Evolutionary conservation across 2,329 filamentous ascomycete species (phyloP).

Genomic region (Neocucurbitaria cava): DNA sequence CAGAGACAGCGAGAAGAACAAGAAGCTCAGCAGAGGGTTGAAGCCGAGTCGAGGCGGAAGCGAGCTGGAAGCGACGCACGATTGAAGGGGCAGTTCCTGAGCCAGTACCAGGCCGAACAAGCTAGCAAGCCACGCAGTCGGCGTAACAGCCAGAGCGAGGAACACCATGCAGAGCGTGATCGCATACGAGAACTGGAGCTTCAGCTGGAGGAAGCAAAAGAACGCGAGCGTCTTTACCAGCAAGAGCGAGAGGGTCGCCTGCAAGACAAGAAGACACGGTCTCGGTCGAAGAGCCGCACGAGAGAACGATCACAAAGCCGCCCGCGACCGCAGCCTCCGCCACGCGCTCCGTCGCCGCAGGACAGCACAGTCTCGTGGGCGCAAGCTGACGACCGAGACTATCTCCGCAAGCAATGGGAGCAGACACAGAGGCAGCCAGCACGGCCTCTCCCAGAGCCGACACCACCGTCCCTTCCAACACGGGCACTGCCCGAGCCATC

Average conservation of each 20-base stretch:
- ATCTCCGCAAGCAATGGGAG: conserved; percentile 66
- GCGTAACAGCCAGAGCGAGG: conserved; percentile 49
- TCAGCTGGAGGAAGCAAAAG: conserved; percentile 71
- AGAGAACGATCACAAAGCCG: conserved; percentile 46
- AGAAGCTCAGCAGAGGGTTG: conserved; percentile 71
- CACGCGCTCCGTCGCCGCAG: conserved; percentile 51
- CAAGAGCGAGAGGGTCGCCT: conserved; percentile 63
- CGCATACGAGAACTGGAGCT: conserved; percentile 82
- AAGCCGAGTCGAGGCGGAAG: conserved; percentile 69
- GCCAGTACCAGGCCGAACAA: conserved; percentile 82
- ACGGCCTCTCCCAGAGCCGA: conserved; percentile 44
- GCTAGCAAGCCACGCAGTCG: conserved; percentile 45
- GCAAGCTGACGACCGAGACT: conserved; percentile 68
- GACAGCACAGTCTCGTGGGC: conserved; percentile 70
- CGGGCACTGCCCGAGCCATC: conserved; percentile 59
- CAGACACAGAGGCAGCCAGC: conserved; percentile 44
- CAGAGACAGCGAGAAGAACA: conserved; percentile 74
- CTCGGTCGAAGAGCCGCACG: conserved; percentile 45
- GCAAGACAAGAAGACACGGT: conserved; percentile 47
- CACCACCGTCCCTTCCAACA: conserved; percentile 41
- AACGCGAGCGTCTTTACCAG: conserved; percentile 70
- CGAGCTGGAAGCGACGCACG: conserved; percentile 69
- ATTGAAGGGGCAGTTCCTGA: conserved; percentile 82
- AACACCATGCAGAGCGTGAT: conserved; percentile 64
- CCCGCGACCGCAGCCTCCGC: conserved; percentile 41